Evolutionary conservation across 805 yeast species (phyloP).

Genomic region (Suhomyces pyralidae): DNA sequence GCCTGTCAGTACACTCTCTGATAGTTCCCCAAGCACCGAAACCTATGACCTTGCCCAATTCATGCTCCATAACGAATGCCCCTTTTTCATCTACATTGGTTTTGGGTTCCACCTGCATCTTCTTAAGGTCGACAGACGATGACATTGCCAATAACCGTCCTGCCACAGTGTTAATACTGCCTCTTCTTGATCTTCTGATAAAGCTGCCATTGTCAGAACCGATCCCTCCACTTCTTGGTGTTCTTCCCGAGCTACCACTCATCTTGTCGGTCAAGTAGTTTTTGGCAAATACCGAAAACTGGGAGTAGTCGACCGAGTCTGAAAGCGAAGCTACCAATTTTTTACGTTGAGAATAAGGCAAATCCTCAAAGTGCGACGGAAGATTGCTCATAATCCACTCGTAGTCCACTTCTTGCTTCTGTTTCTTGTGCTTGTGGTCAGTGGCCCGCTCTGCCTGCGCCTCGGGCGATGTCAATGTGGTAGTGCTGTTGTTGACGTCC

Average conservation of each 20-base stretch:
- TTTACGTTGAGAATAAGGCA: slow-evolving; percentile 62
- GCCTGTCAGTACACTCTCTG: slow-evolving; percentile 55
- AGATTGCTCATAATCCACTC: slow-evolving; percentile 40
- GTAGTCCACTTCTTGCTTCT: slow-evolving; percentile 35
- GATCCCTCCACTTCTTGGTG: slow-evolving; percentile 15
- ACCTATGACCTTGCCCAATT: slow-evolving; percentile 73
- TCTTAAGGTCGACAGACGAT: slow-evolving; percentile 34
- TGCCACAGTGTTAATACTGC: slow-evolving; percentile 38
- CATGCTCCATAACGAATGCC: slow-evolving; percentile 58
- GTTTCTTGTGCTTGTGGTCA: slow-evolving; percentile 21
- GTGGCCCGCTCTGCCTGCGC: not conserved
- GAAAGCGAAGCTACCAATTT: slow-evolving; percentile 39
- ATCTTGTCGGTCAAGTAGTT: slow-evolving; percentile 26
- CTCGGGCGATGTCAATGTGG: slow-evolving; percentile 9
- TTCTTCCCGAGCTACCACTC: slow-evolving; percentile 18
- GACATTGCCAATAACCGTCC: slow-evolving; percentile 38
- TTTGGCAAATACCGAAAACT: slow-evolving; percentile 40
- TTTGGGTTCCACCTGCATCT: slow-evolving; percentile 24
- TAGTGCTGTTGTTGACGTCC: slow-evolving; percentile 3
- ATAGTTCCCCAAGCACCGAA: slow-evolving; percentile 90
- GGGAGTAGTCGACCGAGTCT: slow-evolving; percentile 42
- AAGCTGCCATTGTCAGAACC: slow-evolving; percentile 24
- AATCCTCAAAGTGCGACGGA: slow-evolving; percentile 52
- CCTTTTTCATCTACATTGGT: slow-evolving; percentile 62
- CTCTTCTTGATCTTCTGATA: slow-evolving; percentile 27